Evolutionary conservation across 73 alveolate genomes (phyloP), one percentile per base, ranked within the genome.

Genomic region (Paramecium biaurelia): DNA sequence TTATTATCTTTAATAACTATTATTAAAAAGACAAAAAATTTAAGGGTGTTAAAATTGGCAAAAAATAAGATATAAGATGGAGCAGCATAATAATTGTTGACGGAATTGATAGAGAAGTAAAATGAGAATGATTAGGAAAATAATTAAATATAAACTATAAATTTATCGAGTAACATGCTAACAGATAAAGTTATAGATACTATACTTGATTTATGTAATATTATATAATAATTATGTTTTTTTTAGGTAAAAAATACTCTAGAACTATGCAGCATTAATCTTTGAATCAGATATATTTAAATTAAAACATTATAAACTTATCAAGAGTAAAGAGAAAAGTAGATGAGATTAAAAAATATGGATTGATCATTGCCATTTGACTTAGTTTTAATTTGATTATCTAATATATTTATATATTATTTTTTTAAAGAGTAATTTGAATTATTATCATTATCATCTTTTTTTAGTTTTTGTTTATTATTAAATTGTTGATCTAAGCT

Each of bases 51-150:
- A 74, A 74, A 74, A 10, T 43, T 74, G 14, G 87, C 87, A 0
- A 74, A 74, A n/a, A 74, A 74, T 74, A 74, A 74, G 35, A 35
- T 74, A 14, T 34, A 74, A 74, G 87, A 74, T 37, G 47, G 37
- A 30, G 87, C 63, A 35, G 87, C 59, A 0, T 30, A 32, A 35
- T 11, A 32, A 74, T 74, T 74, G 7, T 21, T 74, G 35, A 11
- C 10, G 2, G 87, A 74, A 18, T 38, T 74, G 34, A 32, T 74
- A 32, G 87, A 32, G 18, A 74, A 74, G 12, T 35, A 35, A 24
- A 74, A 53, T 53, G 68, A 53, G 23, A 53, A 53, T 53, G 68
- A 38, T 43, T 4, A 74, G 8, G 87, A 74, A 34, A 35, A 74
- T 2, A 32, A 35, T 10, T 32, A 74, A 32, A 74, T 74, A 35